Evolutionary conservation across 108 stramenopile species (phyloP).

Genomic region (Discostella stelligeroides): DNA sequence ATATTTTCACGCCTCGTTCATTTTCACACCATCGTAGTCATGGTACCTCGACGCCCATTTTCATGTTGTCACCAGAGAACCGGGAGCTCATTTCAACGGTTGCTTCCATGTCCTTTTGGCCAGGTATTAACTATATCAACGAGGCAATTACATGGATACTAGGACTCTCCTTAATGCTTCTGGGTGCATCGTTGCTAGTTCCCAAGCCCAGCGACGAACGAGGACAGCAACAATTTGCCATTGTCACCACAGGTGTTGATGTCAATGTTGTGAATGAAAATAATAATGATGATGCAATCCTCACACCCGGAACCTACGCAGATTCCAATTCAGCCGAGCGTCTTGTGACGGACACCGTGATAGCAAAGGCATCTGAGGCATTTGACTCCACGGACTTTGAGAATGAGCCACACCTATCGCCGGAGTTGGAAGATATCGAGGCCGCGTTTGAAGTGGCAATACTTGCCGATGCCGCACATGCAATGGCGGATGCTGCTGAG

Average conservation of each 20-base stretch:
- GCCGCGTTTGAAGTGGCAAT: constrained; percentile 8
- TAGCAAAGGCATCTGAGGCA: constrained; percentile 12
- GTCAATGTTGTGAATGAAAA: not conserved
- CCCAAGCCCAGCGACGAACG: not conserved
- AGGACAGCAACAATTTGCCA: not conserved
- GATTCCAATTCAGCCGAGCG: constrained; percentile 21
- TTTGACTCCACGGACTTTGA: constrained; percentile 28
- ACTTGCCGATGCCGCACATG: constrained; percentile 10
- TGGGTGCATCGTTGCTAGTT: too few species aligned
- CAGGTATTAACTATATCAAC: too few species aligned
- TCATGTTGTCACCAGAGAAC: too few species aligned
- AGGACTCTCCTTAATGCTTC: too few species aligned
- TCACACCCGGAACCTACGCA: constrained; percentile 38
- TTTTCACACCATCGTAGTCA: too few species aligned
- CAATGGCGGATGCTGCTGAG: constrained; percentile 26
- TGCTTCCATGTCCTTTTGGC: too few species aligned
- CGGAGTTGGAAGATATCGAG: constrained; percentile 27
- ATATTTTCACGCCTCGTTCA: too few species aligned
- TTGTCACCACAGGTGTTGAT: not conserved
- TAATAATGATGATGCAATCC: constrained; percentile 2
- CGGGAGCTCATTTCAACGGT: too few species aligned
- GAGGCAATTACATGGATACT: too few species aligned
- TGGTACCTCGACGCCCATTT: too few species aligned
- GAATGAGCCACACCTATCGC: constrained; percentile 31
- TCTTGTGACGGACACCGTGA: constrained; percentile 24